Base-by-base conservation (phyloP, 306 rosid genomes). In the Vigna nakashimae region DNA sequence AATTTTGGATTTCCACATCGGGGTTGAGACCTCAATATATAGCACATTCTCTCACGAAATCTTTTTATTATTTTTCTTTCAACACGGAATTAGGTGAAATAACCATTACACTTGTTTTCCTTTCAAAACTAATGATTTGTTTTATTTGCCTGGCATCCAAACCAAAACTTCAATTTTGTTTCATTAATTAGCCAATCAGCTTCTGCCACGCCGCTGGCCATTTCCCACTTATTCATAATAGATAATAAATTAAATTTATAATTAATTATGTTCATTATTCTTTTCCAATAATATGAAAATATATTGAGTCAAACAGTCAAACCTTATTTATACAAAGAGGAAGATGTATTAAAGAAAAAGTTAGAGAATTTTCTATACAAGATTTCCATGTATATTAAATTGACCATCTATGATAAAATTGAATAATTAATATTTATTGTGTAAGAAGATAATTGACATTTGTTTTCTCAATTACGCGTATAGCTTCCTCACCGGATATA, bases 51-150 rank as follows among this genome's bases (percentile, higher is more conserved):
- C 38, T 67, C 74, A 43, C 78, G 65, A 38, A 71, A 71, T 62
- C 48, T 62, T n/a, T 12, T 24, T 7, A 3, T 49, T 60, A 36
- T 28, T 71, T 60, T 46, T 34, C 43, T 45, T 71, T 79, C 71
- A 20, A 78, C 76, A 78, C 76, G 69, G 75, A 69, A 78, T 78
- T 78, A 69, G 43, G 76, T 75, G 20, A 20, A 56, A 22, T 28
- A 69, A 36, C 28, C 56, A 42, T 26, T 4, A 2, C n/a, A 73
- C 2, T 2, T 18, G 13, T 32, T 18, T 24, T 13, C 24, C 43
- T 3, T 56, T 43, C 3, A 6, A 22, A 15, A 40, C 40, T 18
- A 18, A 9, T 12, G 0, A 4, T 73, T 38, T 20, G 17, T 34
- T 38, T 72, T 42, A 11, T 72, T 72, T 40, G 0, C 0, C 32